Conservation (phyloP, 306 rosid species). For the Leucaena leucocephala region DNA sequence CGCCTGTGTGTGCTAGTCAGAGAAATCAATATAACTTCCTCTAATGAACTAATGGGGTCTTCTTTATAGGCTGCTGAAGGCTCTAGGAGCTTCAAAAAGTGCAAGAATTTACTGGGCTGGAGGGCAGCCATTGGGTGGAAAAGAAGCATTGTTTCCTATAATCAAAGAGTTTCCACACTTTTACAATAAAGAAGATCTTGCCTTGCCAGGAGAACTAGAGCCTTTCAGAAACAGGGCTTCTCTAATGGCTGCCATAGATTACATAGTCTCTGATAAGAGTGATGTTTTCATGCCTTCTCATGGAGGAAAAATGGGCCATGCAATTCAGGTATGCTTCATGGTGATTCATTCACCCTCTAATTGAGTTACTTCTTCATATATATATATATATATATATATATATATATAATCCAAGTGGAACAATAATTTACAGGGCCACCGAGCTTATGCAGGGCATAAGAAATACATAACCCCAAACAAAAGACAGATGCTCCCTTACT, state of each 20-base stretch:
- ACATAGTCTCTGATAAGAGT: constrained; percentile 79
- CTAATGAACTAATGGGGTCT: neutral
- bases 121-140: constrained; percentile 85
- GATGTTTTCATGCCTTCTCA: constrained; percentile 98
- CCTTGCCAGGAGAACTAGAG: constrained; percentile 80
- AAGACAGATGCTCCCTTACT: constrained; percentile 87
- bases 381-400: neutral
- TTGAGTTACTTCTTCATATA: neutral
- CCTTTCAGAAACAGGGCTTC: constrained; percentile 80
- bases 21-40: neutral
- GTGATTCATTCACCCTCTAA: neutral
- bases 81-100: constrained; percentile 74
- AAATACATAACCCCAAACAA: constrained; percentile 95
- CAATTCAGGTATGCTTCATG: constrained; percentile 67
- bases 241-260: constrained; percentile 92
- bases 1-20: neutral
- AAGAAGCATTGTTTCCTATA: constrained; percentile 76
- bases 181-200: constrained; percentile 87
- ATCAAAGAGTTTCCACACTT: constrained; percentile 64
- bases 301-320: constrained; percentile 99
- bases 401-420: neutral
- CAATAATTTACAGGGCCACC: constrained; percentile 66
- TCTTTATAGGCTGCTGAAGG: constrained; percentile 77
- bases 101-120: constrained; percentile 96
- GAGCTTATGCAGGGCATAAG: constrained; percentile 95